phyloP scores from a whole-genome alignment of 2,329 filamentous ascomycete genomes.

The Fonsecaea nubica region DNA sequence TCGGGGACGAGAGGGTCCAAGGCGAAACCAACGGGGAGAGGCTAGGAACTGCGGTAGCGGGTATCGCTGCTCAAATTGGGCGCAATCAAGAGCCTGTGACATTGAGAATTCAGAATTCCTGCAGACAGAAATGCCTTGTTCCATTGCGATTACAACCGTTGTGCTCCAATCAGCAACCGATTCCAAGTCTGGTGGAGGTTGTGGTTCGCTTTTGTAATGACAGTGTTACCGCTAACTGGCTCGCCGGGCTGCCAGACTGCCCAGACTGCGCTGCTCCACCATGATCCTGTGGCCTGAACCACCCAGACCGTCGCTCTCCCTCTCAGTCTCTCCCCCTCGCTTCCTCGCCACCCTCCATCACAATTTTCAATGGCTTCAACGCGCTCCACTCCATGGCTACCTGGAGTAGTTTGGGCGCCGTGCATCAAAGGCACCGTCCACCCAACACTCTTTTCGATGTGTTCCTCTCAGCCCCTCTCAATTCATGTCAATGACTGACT shows the following conservation, averaged over 20 bases:
- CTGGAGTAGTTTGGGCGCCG: background rate
- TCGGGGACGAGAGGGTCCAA: background rate
- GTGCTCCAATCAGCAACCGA: background rate
- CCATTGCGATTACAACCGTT: background rate
- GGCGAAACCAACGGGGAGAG: background rate
- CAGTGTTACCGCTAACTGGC: background rate
- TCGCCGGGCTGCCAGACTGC: background rate
- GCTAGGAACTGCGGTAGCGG: background rate
- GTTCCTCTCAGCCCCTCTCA: background rate
- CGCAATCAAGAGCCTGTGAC: background rate
- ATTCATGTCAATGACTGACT: background rate
- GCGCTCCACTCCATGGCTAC: background rate
- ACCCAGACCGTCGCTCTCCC: background rate
- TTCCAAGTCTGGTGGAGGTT: background rate
- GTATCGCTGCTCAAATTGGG: background rate
- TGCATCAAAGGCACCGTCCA: background rate
- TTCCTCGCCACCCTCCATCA: background rate
- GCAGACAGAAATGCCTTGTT: background rate
- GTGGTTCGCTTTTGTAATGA: background rate
- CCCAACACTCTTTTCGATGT: background rate
- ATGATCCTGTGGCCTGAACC: background rate
- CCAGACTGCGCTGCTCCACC: background rate
- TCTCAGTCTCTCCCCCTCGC: background rate
- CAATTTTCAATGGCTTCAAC: background rate
- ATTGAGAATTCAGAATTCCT: constrained; percentile 1